Evolutionary conservation across 2,329 filamentous ascomycete species (phyloP).

Genomic region (Shiraia bambusicola): DNA sequence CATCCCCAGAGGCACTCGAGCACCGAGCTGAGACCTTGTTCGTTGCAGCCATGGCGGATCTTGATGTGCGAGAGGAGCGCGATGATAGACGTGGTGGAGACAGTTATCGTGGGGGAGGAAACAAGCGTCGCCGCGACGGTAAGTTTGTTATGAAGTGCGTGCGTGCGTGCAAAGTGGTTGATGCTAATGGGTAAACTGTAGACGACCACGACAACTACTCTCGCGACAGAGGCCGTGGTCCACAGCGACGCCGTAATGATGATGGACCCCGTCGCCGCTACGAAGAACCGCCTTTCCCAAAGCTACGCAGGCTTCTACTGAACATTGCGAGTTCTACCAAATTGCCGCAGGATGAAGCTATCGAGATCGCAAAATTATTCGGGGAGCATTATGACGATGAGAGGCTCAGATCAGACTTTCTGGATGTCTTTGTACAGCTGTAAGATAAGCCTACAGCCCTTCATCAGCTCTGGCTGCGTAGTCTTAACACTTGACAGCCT

Average conservation of each 20-base stretch:
- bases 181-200: conserved; percentile 12
- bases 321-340: conserved; percentile 43
- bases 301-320: conserved; percentile 38
- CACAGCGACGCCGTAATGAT: conserved; percentile 35
- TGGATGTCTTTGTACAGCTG: conserved; percentile 74
- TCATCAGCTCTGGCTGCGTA: conserved; percentile 10
- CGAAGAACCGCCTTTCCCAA: conserved; percentile 39
- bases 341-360: conserved; percentile 40
- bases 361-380: conserved; percentile 60
- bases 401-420: conserved; percentile 71
- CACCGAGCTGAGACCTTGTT: conserved; percentile 13
- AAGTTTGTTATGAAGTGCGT: conserved; percentile 6
- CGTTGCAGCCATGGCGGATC: conserved; percentile 31
- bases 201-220: conserved; percentile 33
- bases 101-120: conserved; percentile 27
- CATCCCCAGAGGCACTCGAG: conserved; percentile 12
- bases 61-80: conserved; percentile 32
- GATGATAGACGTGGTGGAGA: conserved; percentile 34
- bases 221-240: conserved; percentile 32
- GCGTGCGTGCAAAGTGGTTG: not conserved
- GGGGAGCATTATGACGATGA: conserved; percentile 77
- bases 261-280: conserved; percentile 34
- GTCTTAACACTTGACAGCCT: too few relatives aligned
- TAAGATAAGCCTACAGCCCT: conserved; percentile 37
- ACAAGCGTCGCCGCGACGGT: conserved; percentile 40